These are phyloP conservation scores for Ceratocystis papillata DNA, from an alignment of 2,329 filamentous ascomycete genomes.

Conservation along the genomic window DNA sequence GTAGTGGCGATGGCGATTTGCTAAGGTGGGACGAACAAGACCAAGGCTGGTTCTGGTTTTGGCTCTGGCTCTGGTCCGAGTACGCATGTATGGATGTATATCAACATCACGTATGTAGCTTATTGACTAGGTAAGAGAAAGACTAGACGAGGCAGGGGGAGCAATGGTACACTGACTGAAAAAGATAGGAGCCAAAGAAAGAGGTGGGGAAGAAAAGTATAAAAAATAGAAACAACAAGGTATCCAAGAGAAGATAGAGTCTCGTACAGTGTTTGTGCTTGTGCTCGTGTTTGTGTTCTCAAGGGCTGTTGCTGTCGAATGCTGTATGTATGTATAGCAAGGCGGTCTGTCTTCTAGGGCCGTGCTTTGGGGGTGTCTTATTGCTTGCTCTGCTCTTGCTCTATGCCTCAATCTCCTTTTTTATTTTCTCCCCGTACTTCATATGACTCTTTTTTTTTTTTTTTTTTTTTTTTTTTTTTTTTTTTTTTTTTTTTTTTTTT, in stretches of 20 bases:
- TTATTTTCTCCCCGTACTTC: background rate
- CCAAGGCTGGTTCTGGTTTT: too few species aligned
- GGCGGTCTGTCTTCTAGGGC: background rate
- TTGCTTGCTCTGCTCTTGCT: background rate
- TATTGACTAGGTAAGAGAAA: background rate
- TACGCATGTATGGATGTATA: too few species aligned
- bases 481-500: background rate
- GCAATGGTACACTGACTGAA: too few species aligned
- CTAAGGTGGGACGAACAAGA: too few species aligned
- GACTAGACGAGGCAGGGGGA: background rate
- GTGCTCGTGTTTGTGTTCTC: background rate
- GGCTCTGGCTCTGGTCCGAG: too few species aligned
- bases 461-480: background rate
- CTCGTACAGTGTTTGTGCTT: background rate
- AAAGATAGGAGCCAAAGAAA: too few species aligned
- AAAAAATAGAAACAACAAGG: background rate
- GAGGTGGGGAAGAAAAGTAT: background rate
- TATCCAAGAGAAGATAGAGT: background rate
- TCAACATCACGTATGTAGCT: background rate
- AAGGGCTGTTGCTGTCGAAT: background rate
- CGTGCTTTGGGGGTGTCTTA: background rate
- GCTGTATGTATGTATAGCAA: background rate
- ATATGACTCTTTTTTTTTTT: background rate
- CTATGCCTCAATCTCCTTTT: background rate
- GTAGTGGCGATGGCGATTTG: too few species aligned